Conservation (phyloP, 768 basidiomycete species). For the Serpula lacrymans region DNA sequence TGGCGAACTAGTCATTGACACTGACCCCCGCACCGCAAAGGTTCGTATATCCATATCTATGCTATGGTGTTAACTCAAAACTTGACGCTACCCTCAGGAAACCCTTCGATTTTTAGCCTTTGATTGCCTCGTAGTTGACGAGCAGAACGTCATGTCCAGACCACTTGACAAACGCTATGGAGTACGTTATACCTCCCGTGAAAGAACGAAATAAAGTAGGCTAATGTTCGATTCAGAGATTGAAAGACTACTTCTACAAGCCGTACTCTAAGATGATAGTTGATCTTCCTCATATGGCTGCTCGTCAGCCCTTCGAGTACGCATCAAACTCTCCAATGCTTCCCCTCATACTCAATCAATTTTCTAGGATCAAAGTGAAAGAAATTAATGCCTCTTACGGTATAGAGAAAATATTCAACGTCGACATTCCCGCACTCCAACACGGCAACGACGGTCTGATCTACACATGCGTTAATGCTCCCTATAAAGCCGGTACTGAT, state of each 20-base stretch:
- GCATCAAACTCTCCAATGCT: neutral
- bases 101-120: constrained; percentile 83
- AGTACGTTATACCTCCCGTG: constrained; percentile 44
- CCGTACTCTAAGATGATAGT: constrained; percentile 71
- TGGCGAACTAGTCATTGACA: constrained; percentile 91
- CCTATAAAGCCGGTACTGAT: constrained; percentile 84
- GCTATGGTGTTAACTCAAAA: constrained; percentile 4
- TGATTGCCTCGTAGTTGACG: constrained; percentile 86
- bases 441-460: constrained; percentile 97
- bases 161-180: constrained; percentile 87
- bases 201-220: neutral
- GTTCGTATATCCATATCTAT: constrained; percentile 38
- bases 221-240: constrained; percentile 56
- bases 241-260: constrained; percentile 78
- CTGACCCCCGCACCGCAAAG: constrained; percentile 68
- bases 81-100: constrained; percentile 46
- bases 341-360: constrained; percentile 6
- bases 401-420: constrained; percentile 78
- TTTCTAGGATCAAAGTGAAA: constrained; percentile 77
- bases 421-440: constrained; percentile 80
- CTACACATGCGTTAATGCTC: constrained; percentile 86
- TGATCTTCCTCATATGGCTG: constrained; percentile 65
- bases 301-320: constrained; percentile 80
- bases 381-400: constrained; percentile 84
- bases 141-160: constrained; percentile 82